phyloP scores from a whole-genome alignment of 371 early-diverging fungal species.

The Lichtheimia corymbifera region DNA sequence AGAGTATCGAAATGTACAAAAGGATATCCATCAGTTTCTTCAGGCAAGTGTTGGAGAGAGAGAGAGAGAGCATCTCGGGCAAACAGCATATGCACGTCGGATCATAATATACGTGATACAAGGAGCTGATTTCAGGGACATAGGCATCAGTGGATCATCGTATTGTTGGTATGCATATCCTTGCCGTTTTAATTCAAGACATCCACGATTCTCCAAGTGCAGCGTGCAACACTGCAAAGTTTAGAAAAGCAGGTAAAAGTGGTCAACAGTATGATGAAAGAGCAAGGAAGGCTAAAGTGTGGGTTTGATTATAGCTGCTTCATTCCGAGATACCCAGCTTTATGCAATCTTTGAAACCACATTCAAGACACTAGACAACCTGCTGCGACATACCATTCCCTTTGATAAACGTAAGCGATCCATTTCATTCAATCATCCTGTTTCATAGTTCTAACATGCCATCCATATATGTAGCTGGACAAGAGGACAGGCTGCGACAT shows the following conservation, averaged over 20 bases:
- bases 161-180: slow-evolving; percentile 64
- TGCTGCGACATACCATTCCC: slow-evolving; percentile 41
- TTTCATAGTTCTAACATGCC: background rate
- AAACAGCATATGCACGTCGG: no score
- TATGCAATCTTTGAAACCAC: slow-evolving; percentile 71
- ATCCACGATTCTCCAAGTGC: slow-evolving; percentile 60
- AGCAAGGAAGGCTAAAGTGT: background rate
- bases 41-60: slow-evolving; percentile 40
- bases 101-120: no score
- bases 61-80: no score
- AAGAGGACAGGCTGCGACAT: slow-evolving; percentile 56
- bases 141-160: slow-evolving; percentile 65
- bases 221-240: slow-evolving; percentile 62
- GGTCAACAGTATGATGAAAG: background rate
- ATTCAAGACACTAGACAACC: slow-evolving; percentile 54
- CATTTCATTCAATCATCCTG: background rate
- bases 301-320: slow-evolving; percentile 58
- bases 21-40: slow-evolving; percentile 67
- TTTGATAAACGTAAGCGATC: slow-evolving; percentile 40
- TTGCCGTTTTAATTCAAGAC: slow-evolving; percentile 60
- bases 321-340: slow-evolving; percentile 81
- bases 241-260: slow-evolving; percentile 63
- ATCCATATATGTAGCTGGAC: slow-evolving; percentile 22
- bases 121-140: no score
- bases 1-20: slow-evolving; percentile 66